A percentile compares a stretch with the other conserved stretches of the same genome.
Conservation (phyloP, 169 alveolate genomes). For the Cryptosporidium meleagridis region DNA sequence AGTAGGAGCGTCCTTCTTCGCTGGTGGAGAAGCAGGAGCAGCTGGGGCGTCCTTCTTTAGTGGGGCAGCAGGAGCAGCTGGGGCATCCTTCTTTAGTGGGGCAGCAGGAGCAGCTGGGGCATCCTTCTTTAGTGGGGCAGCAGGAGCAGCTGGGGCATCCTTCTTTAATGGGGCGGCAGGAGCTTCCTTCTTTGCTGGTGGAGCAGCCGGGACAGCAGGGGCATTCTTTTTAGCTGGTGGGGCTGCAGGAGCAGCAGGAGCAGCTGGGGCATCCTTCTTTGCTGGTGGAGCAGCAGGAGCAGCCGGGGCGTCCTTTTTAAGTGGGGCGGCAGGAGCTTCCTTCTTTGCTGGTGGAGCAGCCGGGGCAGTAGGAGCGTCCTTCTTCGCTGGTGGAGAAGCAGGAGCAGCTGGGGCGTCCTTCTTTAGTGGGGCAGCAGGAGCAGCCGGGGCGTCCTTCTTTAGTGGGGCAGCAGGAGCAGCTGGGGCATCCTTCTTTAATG, state of each 20-base stretch:
- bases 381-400: neutral
- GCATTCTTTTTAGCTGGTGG: neutral
- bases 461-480: neutral
- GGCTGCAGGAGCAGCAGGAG: neutral
- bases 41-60: neutral
- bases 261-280: constrained; percentile 13
- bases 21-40: neutral
- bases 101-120: constrained; percentile 16
- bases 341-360: neutral
- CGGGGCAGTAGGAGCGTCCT: neutral
- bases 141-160: constrained; percentile 10
- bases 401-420: neutral
- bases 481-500: constrained; percentile 32
- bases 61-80: neutral
- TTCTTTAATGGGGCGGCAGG: neutral
- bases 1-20: neutral
- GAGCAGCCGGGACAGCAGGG: constrained; percentile 14
- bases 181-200: neutral
- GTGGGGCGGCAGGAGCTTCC: constrained; percentile 7
- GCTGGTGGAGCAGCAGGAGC: constrained; percentile 14
- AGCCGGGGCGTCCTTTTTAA: constrained; percentile 7
- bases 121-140: neutral
- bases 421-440: neutral
- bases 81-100: neutral
- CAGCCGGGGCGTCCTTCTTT: neutral